phyloP scores from a whole-genome alignment of 441 rosid species.

The Croton setiger region DNA sequence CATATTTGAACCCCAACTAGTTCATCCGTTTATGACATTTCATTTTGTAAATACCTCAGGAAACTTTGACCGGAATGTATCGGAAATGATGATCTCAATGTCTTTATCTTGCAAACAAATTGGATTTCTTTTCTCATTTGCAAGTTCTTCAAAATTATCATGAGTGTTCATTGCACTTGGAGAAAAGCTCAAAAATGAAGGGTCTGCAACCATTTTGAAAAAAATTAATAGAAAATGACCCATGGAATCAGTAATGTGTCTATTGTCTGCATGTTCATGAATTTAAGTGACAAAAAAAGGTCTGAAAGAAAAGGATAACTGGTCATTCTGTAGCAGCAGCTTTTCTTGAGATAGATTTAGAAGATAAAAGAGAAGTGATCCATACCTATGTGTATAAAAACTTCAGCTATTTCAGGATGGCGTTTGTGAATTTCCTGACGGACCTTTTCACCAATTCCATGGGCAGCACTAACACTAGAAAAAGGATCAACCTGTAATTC shows the following conservation, averaged over 20 bases:
- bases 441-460: slow-evolving; percentile 80
- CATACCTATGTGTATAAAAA: slow-evolving; percentile 90
- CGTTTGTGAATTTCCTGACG: slow-evolving; percentile 57
- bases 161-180: slow-evolving; percentile 28
- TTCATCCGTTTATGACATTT: no score
- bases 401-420: slow-evolving; percentile 80
- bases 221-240: not conserved
- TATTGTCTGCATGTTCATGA: not conserved
- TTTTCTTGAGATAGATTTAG: not conserved
- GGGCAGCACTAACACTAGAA: slow-evolving; percentile 85
- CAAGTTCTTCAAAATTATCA: slow-evolving; percentile 26
- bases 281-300: not conserved
- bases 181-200: slow-evolving; percentile 49
- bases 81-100: slow-evolving; percentile 43
- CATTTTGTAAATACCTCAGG: slow-evolving; percentile 37
- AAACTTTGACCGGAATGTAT: slow-evolving; percentile 42
- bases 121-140: slow-evolving; percentile 23
- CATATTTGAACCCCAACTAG: not conserved
- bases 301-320: not conserved
- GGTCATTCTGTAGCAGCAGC: not conserved
- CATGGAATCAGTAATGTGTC: not conserved
- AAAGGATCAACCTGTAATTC: slow-evolving; percentile 83
- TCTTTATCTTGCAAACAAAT: slow-evolving; percentile 36
- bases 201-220: slow-evolving; percentile 46
- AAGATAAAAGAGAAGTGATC: not conserved